Conservation (phyloP, 371 early-diverging fungal species). For the Vairimorpha ceranae region DNA sequence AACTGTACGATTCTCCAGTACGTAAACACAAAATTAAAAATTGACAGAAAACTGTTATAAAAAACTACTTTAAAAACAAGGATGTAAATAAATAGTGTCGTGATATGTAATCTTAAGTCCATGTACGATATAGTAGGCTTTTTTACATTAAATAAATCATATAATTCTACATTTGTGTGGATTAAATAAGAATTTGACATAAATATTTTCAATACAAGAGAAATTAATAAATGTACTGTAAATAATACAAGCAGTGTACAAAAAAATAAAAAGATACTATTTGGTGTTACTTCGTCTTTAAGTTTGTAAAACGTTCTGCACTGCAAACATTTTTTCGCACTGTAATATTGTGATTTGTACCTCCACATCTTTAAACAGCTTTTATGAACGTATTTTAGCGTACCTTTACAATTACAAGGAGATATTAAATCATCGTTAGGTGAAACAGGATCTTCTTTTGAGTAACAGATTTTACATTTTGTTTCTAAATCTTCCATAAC, state of each 20-base stretch:
- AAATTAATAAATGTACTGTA: conserved; percentile 35
- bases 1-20: conserved; percentile 61
- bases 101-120: background rate
- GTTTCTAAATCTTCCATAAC: background rate
- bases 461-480: conserved; percentile 62
- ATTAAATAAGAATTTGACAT: conserved; percentile 33
- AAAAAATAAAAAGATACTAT: conserved; percentile 20
- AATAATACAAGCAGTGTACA: conserved; percentile 39
- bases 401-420: conserved; percentile 64
- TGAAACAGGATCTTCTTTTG: conserved; percentile 51
- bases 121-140: background rate
- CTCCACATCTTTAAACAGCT: conserved; percentile 62
- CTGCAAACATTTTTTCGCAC: conserved; percentile 62
- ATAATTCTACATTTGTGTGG: conserved; percentile 24
- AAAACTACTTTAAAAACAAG: conserved; percentile 38
- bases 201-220: conserved; percentile 30
- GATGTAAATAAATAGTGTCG: conserved; percentile 18
- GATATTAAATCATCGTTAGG: conserved; percentile 56
- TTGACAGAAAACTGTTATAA: conserved; percentile 18
- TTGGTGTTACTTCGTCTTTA: conserved; percentile 50
- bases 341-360: conserved; percentile 55
- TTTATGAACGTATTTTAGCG: conserved; percentile 62
- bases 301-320: conserved; percentile 57
- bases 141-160: conserved; percentile 4
- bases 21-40: conserved; percentile 61